A percentile compares a stretch with the other conserved stretches of the same genome.
phyloP scores from a whole-genome alignment of 2,329 filamentous ascomycete genomes.

The Pseudocercospora fuligena region DNA sequence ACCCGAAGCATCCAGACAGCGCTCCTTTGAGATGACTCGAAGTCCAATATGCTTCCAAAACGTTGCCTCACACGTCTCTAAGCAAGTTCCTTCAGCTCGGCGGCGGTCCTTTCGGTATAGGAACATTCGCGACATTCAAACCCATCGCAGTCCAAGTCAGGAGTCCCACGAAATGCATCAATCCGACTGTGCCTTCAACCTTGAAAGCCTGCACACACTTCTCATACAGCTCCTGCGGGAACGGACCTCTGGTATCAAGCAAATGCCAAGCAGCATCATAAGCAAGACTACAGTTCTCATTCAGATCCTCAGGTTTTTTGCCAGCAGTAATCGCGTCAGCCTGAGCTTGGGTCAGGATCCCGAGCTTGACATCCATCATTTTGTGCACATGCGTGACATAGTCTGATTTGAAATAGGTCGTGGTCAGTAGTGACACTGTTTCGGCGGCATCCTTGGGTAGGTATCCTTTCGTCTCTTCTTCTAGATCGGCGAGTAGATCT shows the following conservation, averaged over 20 bases:
- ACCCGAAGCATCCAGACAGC: too few relatives aligned
- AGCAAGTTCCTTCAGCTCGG: not conserved
- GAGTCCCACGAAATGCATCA: conserved; percentile 30
- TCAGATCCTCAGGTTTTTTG: conserved; percentile 28
- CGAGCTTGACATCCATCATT: conserved; percentile 17
- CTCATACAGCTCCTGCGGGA: conserved; percentile 26
- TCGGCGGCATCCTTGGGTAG: conserved; percentile 18
- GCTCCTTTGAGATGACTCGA: too few relatives aligned
- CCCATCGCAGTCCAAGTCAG: conserved; percentile 30
- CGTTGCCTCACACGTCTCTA: not conserved
- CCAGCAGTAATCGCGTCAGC: conserved; percentile 18
- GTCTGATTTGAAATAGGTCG: conserved; percentile 15
- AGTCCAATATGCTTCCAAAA: too few relatives aligned
- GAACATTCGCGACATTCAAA: conserved; percentile 29
- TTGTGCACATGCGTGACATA: conserved; percentile 26
- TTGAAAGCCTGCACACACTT: conserved; percentile 23
- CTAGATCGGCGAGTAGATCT: conserved; percentile 16
- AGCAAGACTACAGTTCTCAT: conserved; percentile 24
- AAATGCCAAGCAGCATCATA: conserved; percentile 32
- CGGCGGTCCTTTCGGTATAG: not conserved
- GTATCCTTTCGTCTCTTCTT: conserved; percentile 9
- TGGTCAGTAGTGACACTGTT: conserved; percentile 5
- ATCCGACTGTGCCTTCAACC: conserved; percentile 25
- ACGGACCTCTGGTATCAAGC: conserved; percentile 22
- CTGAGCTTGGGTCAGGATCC: conserved; percentile 11